Evolutionary conservation across 1,139 yeast genomes (phyloP).

Genomic region (Pneumocystis carinii): DNA sequence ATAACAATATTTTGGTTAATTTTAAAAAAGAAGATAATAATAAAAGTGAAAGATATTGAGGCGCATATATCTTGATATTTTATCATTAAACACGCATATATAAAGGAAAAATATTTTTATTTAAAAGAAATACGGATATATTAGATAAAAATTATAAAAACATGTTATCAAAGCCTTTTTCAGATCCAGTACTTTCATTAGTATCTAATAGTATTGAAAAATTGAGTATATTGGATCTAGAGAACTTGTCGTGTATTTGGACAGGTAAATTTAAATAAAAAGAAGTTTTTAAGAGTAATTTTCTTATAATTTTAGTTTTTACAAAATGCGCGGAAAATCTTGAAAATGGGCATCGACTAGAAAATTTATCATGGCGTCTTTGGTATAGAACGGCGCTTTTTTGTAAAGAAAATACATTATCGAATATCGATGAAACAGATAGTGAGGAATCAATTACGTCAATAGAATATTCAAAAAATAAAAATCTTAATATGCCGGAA

Average conservation of each 20-base stretch:
- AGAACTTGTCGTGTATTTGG: constrained; percentile 16
- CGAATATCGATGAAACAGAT: not conserved
- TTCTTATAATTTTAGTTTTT: constrained; percentile 26
- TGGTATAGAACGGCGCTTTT: constrained; percentile 34
- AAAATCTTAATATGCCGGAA: not conserved
- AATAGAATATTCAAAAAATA: not conserved
- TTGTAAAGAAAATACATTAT: not conserved
- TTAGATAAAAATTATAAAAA: too few species aligned
- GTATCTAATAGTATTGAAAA: constrained; percentile 15
- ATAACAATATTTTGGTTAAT: too few species aligned
- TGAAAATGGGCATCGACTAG: constrained; percentile 40
- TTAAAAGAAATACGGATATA: not conserved
- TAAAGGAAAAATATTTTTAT: too few species aligned
- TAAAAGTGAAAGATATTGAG: too few species aligned
- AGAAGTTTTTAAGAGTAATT: not conserved
- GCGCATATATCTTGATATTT: too few species aligned
- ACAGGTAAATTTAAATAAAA: constrained; percentile 13
- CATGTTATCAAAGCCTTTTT: constrained; percentile 5
- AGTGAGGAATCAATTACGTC: not conserved
- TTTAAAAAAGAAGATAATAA: too few species aligned
- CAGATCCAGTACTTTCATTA: constrained; percentile 16
- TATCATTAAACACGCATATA: too few species aligned
- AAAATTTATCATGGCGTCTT: constrained; percentile 45
- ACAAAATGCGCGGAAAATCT: constrained; percentile 39
- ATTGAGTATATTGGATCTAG: constrained; percentile 16